Base-by-base conservation (phyloP, 176 grass and related monocot genomes). In the Oropetium thomaeum region DNA sequence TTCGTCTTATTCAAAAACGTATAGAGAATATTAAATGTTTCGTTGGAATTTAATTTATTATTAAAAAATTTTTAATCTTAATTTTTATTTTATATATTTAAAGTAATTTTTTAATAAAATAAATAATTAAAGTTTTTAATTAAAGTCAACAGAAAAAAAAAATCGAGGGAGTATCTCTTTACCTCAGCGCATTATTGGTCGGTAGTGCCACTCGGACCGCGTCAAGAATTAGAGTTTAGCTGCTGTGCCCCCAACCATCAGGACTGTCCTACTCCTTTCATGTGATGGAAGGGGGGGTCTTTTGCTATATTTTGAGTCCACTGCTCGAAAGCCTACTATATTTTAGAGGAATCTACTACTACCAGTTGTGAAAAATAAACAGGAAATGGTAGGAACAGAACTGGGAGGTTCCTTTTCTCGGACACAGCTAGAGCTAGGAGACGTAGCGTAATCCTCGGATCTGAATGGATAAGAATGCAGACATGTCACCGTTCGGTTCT, bases 381-480 rank as follows among this genome's bases (percentile, higher is more conserved):
- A n/a, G 1, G 11, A 22, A 61, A 59, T 5, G 8, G 27, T 6
- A 45, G 43, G 47, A 53, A 16, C 22, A n/a, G n/a, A n/a, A 33
- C 47, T 5, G 47, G 28, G 28, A 22, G 25, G 42, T 63, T 37
- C 0, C 26, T 23, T 64, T 23, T 11, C 29, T 27, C 26, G 11
- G 48, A 4, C 41, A 76, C 73, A 76, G 7, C 11, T 51, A 25
- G 73, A n/a, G n/a, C 38, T 75, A 75, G 28, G 53, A 23, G 10
- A 19, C 6, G 42, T 64, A 37, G 74, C 74, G 7, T 76, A 35
- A 77, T 38, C 60, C n/a, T 4, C 19, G 43, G 74, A 77, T 61
- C 65, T 51, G 48, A 65, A 23, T 8, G 67, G 75, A 72, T 58
- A 73, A 63, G 78, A 35, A 63, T 7, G 78, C 65, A 25, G 10